These are phyloP conservation scores for Agaricus subrufescens DNA, from an alignment of 768 basidiomycete genomes.

Conservation along the genomic window DNA sequence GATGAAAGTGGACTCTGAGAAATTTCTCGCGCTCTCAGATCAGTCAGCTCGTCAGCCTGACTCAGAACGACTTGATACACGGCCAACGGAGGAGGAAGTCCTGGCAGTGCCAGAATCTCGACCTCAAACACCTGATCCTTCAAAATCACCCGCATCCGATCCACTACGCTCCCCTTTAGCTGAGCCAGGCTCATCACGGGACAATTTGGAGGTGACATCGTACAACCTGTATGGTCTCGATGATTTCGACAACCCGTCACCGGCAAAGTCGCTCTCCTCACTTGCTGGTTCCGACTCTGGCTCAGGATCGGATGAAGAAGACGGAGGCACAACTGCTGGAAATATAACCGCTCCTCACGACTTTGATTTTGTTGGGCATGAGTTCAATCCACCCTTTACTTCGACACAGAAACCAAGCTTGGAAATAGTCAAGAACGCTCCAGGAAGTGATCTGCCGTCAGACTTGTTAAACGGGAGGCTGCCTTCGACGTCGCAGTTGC, in stretches of 20 bases:
- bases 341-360: neutral
- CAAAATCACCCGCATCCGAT: slow-evolving; percentile 25
- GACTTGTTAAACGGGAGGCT: slow-evolving; percentile 1
- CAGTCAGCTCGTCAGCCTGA: too few relatives aligned
- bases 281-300: slow-evolving; percentile 24
- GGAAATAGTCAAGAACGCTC: neutral
- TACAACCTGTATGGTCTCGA: slow-evolving; percentile 9
- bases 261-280: slow-evolving; percentile 25
- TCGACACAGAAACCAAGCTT: slow-evolving; percentile 22
- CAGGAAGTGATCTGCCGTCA: neutral
- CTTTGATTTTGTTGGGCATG: neutral
- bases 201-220: neutral
- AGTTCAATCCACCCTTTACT: slow-evolving; percentile 23
- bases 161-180: slow-evolving; percentile 17
- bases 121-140: slow-evolving; percentile 22
- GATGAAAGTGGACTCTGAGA: too few relatives aligned
- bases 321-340: slow-evolving; percentile 1
- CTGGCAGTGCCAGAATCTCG: neutral
- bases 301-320: slow-evolving; percentile 14
- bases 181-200: neutral
- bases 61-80: too few relatives aligned
- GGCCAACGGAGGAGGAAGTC: neutral
- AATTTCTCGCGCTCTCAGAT: too few relatives aligned
- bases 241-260: slow-evolving; percentile 18
- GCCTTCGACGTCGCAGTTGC: slow-evolving; percentile 16